phyloP scores from a whole-genome alignment of 164 flowering plant species.

The Amborella trichopoda region DNA sequence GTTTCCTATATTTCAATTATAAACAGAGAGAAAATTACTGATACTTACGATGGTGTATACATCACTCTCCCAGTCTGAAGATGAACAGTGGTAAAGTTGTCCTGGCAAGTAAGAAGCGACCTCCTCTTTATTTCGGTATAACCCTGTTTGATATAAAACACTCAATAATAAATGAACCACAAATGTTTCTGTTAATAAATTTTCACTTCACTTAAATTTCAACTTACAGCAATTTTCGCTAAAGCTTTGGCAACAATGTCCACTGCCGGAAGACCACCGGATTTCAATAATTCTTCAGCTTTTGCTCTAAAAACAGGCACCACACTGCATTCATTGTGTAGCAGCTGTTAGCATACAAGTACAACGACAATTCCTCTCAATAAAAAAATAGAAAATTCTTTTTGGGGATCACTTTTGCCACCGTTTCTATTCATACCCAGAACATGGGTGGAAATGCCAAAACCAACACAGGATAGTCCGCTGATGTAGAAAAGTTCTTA shows the following conservation, averaged over 20 bases:
- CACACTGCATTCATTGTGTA: conserved; percentile 60
- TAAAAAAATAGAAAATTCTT: too few relatives aligned
- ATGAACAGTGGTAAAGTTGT: conserved; percentile 58
- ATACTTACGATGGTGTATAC: conserved; percentile 62
- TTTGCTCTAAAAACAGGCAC: conserved; percentile 79
- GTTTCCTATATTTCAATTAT: too few relatives aligned
- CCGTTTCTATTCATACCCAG: too few relatives aligned
- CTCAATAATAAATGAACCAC: neutral
- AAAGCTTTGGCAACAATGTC: conserved; percentile 93
- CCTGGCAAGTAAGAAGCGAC: conserved; percentile 73
- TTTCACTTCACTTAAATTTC: too few relatives aligned
- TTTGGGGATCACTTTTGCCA: too few relatives aligned
- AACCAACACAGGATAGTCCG: too few relatives aligned
- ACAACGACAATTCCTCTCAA: too few relatives aligned
- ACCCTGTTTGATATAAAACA: conserved; percentile 68
- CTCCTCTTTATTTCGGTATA: conserved; percentile 82
- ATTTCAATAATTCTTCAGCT: conserved; percentile 67
- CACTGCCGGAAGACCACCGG: conserved; percentile 55
- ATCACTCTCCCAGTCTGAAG: conserved; percentile 73
- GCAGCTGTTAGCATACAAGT: too few relatives aligned
- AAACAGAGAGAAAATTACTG: neutral
- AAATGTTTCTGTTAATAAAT: neutral
- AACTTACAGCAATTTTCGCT: conserved; percentile 77
- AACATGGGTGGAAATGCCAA: too few relatives aligned
- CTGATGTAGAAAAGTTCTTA: too few relatives aligned